Evolutionary conservation across 208 protist genomes (phyloP).

Genomic region (Acanthamoeba royreba): DNA sequence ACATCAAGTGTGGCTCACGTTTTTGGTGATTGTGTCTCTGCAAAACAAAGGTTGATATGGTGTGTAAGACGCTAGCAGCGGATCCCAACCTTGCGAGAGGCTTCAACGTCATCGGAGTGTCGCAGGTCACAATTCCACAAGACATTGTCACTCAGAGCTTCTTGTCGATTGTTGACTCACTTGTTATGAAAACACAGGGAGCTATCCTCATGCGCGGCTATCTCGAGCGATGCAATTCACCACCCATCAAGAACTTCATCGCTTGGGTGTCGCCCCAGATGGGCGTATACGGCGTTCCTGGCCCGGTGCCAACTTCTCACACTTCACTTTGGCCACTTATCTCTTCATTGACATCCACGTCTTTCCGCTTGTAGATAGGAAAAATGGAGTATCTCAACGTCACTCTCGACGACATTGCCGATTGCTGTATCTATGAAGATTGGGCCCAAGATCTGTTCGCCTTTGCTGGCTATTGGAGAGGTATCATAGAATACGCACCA

Average conservation of each 20-base stretch:
- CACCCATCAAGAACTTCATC: constrained; percentile 40
- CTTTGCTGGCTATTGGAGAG: constrained; percentile 42
- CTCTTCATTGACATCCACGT: neutral
- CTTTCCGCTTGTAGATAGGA: neutral
- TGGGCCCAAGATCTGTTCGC: constrained; percentile 2
- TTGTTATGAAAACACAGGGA: neutral
- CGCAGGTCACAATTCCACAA: neutral
- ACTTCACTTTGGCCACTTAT: neutral
- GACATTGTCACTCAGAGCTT: neutral
- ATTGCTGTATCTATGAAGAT: constrained; percentile 37
- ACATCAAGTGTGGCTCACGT: neutral
- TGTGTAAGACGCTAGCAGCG: neutral
- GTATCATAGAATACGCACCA: neutral
- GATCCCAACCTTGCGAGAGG: constrained; percentile 28
- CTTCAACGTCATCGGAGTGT: constrained; percentile 28
- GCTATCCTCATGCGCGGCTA: constrained; percentile 28
- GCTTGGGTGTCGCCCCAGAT: constrained; percentile 45
- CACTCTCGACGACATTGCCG: constrained; percentile 13
- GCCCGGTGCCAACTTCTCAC: neutral
- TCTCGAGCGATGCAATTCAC: constrained; percentile 46
- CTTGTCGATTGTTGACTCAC: neutral
- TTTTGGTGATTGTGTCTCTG: neutral
- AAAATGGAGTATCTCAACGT: neutral
- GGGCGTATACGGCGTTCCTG: constrained; percentile 44
- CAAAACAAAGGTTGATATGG: neutral